These are phyloP conservation scores for Polymyxa betae DNA, from an alignment of 208 protist species.

Conservation along the genomic window DNA sequence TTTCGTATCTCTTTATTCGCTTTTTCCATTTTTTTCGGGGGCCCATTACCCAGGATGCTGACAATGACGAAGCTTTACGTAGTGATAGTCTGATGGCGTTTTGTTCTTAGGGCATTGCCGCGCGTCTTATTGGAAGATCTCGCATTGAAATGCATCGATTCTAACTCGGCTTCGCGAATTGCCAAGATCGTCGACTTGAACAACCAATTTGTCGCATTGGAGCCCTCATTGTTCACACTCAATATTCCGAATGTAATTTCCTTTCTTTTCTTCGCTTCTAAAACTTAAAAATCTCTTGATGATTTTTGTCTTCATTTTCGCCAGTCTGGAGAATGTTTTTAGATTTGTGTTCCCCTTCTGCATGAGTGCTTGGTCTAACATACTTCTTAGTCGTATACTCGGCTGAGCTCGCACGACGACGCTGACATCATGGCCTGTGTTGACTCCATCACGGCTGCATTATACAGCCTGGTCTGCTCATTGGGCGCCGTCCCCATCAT, in stretches of 20 bases:
- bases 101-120: no score
- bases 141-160: neutral
- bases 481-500: slow-evolving; percentile 61
- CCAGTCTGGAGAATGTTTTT: no score
- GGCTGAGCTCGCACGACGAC: neutral
- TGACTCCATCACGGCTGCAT: slow-evolving; percentile 70
- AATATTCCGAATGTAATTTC: slow-evolving; percentile 9
- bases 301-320: neutral
- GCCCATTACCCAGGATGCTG: no score
- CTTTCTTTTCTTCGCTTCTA: neutral
- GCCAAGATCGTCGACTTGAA: neutral
- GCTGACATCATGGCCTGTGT: slow-evolving; percentile 63
- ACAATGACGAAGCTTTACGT: no score
- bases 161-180: neutral
- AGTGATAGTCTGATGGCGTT: no score
- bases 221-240: slow-evolving; percentile 34
- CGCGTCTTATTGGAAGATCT: slow-evolving; percentile 38
- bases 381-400: neutral
- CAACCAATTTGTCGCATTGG: neutral
- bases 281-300: neutral
- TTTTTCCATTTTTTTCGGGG: no score
- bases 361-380: neutral
- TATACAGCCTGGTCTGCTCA: slow-evolving; percentile 77
- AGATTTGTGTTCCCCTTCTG: no score
- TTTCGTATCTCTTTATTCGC: no score